Percentiles rank a stretch among this genome's conserved stretches.
Evolutionary conservation across 78 protist genomes (phyloP).

Genomic region (Dictyostelium capitatum): DNA sequence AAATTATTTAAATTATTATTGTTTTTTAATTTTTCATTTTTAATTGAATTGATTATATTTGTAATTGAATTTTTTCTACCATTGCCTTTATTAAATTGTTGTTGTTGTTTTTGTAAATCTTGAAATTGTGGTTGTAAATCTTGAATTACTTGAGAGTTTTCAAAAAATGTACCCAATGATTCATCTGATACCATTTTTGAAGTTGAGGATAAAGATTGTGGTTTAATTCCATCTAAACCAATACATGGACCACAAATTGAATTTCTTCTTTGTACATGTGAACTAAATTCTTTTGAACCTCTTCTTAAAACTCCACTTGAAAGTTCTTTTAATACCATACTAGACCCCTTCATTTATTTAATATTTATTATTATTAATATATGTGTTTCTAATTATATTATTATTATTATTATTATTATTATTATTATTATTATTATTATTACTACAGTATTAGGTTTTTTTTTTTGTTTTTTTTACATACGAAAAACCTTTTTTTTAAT

Average conservation of each 20-base stretch:
- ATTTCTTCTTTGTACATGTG: constrained; percentile 32
- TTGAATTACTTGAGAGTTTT: neutral
- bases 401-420: too few species aligned
- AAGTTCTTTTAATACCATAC: constrained; percentile 23
- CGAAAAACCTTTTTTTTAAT: too few species aligned
- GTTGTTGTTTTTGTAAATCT: neutral
- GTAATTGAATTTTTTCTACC: constrained; percentile 15
- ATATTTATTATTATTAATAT: neutral
- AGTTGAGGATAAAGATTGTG: neutral
- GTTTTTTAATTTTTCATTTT: neutral
- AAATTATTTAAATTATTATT: neutral
- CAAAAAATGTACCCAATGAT: neutral
- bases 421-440: too few species aligned
- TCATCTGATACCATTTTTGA: neutral
- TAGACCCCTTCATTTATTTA: constrained; percentile 35
- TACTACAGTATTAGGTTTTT: too few species aligned
- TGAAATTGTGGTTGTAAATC: neutral
- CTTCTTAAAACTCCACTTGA: constrained; percentile 33
- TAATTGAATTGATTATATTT: neutral
- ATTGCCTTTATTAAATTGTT: neutral
- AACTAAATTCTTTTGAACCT: constrained; percentile 35
- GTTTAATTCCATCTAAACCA: neutral
- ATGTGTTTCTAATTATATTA: too few species aligned
- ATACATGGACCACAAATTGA: constrained; percentile 79
- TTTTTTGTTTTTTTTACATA: too few species aligned